phyloP scores from a whole-genome alignment of 495 filamentous ascomycete species.

The Xylaria intraflava region DNA sequence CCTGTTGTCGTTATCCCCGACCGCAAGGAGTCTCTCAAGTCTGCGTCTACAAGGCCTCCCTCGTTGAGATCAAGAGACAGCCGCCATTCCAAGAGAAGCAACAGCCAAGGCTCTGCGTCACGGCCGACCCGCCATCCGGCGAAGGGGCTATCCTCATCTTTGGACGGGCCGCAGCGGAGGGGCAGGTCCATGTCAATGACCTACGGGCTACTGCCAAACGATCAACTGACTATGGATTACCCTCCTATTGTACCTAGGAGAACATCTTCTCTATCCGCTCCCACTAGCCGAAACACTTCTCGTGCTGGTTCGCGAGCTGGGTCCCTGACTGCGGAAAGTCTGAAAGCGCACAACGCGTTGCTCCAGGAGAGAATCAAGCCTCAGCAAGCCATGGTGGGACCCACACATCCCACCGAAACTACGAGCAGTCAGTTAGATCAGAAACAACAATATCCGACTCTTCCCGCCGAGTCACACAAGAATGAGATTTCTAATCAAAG shows the following conservation, averaged over 20 bases:
- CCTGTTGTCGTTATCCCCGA: slow-evolving; percentile 69
- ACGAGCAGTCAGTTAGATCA: slow-evolving; percentile 25
- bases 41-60: slow-evolving; percentile 40
- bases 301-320: slow-evolving; percentile 45
- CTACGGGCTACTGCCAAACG: slow-evolving; percentile 38
- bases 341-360: slow-evolving; percentile 52
- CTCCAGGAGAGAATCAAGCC: slow-evolving; percentile 28
- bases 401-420: slow-evolving; percentile 19
- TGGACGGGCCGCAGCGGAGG: slow-evolving; percentile 29
- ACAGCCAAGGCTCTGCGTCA: slow-evolving; percentile 37
- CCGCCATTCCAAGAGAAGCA: slow-evolving; percentile 40
- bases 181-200: slow-evolving; percentile 43
- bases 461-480: slow-evolving; percentile 30
- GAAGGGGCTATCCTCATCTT: slow-evolving; percentile 27
- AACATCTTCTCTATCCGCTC: slow-evolving; percentile 63
- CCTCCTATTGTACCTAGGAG: slow-evolving; percentile 55
- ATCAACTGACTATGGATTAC: slow-evolving; percentile 49
- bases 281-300: slow-evolving; percentile 61
- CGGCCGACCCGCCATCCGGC: slow-evolving; percentile 26
- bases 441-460: slow-evolving; percentile 22
- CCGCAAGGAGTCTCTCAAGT: slow-evolving; percentile 57
- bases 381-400: slow-evolving; percentile 20
- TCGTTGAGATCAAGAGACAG: slow-evolving; percentile 51
- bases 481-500: slow-evolving; percentile 25
- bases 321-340: slow-evolving; percentile 60